Conservation (phyloP, 2,329 filamentous ascomycete genomes). For the Alternaria sp. region DNA sequence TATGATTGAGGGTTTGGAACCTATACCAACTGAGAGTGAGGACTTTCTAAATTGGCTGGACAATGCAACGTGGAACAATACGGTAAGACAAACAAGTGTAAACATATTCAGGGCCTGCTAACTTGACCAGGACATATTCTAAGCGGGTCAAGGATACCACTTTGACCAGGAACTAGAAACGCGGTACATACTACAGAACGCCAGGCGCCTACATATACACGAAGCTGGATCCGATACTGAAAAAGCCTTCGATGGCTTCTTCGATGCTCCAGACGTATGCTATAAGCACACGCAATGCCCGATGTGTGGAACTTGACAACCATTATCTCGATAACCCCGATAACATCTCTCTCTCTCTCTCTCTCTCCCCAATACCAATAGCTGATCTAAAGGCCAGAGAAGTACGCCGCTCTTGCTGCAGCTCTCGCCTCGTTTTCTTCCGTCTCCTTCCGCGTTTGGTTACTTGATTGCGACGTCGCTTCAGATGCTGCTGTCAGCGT, state of each 20-base stretch:
- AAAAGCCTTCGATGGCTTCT: neutral
- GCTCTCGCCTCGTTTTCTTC: slow-evolving; percentile 16
- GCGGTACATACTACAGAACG: neutral
- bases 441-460: slow-evolving; percentile 1
- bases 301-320: neutral
- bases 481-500: neutral
- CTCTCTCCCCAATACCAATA: too few relatives aligned
- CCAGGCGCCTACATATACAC: neutral
- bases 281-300: neutral
- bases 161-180: neutral
- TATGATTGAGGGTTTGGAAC: slow-evolving; percentile 47
- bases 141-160: neutral
- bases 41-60: slow-evolving; percentile 50
- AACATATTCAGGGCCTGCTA: neutral
- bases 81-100: slow-evolving; percentile 22
- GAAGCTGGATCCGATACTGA: neutral
- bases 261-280: neutral
- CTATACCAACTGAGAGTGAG: slow-evolving; percentile 48
- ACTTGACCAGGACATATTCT: slow-evolving; percentile 25
- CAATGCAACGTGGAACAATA: slow-evolving; percentile 49
- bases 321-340: neutral
- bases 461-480: neutral
- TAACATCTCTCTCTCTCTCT: neutral
- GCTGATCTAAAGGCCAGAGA: slow-evolving; percentile 2
- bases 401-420: slow-evolving; percentile 23